Conservation (phyloP, 2,329 filamentous ascomycete genomes). For the Penicillium verrucosum region DNA sequence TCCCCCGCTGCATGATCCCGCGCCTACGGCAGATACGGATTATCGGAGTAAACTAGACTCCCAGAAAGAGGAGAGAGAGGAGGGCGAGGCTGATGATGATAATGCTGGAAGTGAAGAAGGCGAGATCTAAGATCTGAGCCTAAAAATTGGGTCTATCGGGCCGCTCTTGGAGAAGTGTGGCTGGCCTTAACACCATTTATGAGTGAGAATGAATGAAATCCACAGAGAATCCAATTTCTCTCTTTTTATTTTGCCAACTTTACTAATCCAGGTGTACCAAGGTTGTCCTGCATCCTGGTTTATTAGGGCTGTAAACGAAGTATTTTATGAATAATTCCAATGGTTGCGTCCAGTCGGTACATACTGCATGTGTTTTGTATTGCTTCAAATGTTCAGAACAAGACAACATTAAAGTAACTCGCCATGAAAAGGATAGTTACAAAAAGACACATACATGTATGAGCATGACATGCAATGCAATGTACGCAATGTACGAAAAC, state of each 20-base stretch:
- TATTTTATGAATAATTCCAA: neutral
- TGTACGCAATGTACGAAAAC: neutral
- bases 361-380: neutral
- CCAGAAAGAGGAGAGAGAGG: slow-evolving; percentile 1
- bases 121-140: slow-evolving; percentile 31
- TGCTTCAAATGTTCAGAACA: neutral
- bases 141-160: neutral
- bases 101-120: slow-evolving; percentile 45
- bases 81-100: slow-evolving; percentile 27
- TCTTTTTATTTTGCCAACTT: neutral
- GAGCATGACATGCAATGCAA: neutral
- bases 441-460: too few species aligned
- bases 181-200: neutral
- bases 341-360: neutral
- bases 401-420: neutral
- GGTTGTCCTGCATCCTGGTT: neutral
- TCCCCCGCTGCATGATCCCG: neutral
- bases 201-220: neutral
- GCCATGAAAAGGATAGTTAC: neutral
- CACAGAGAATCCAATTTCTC: neutral
- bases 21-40: neutral
- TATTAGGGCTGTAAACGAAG: neutral
- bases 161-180: neutral
- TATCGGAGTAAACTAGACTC: neutral
- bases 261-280: too few species aligned